A percentile compares a stretch with the other conserved stretches of the same genome.
Evolutionary conservation across 1,284 basidiomycete genomes (phyloP).

Genomic region (Phenoliferia sp.): DNA sequence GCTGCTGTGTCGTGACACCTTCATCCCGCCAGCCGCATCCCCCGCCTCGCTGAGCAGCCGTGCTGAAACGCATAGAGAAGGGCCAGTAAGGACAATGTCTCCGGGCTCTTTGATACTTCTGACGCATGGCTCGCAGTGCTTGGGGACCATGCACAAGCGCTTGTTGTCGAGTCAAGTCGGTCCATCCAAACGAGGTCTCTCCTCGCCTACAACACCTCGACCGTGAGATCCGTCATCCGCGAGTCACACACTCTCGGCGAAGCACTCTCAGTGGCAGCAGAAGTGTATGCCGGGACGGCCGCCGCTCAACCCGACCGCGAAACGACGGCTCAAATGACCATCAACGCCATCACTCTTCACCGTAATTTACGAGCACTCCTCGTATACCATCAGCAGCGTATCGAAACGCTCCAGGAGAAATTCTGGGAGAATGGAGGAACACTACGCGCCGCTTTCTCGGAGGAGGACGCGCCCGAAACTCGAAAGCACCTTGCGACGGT

Average conservation of each 20-base stretch:
- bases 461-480: constrained; percentile 49
- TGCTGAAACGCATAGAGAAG: neutral
- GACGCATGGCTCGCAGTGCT: constrained; percentile 42
- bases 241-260: constrained; percentile 80
- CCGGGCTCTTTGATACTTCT: neutral
- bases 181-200: constrained; percentile 76
- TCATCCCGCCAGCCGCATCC: no score
- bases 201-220: constrained; percentile 84
- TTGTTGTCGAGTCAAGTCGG: constrained; percentile 77
- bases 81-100: neutral
- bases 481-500: constrained; percentile 76
- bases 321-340: constrained; percentile 59
- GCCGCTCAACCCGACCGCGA: constrained; percentile 43
- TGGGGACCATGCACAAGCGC: constrained; percentile 76
- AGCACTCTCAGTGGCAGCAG: constrained; percentile 42
- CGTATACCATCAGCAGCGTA: constrained; percentile 80
- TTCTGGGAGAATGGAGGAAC: constrained; percentile 95
- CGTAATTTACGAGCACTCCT: constrained; percentile 91
- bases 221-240: constrained; percentile 77
- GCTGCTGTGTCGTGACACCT: no score
- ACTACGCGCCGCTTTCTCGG: constrained; percentile 69
- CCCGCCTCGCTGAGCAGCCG: no score
- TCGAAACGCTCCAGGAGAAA: constrained; percentile 73
- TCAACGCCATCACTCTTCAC: constrained; percentile 79
- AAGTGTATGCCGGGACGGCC: constrained; percentile 50